Conservation (phyloP, 1,284 basidiomycete genomes). For the Singerocomus rubriflavus region DNA sequence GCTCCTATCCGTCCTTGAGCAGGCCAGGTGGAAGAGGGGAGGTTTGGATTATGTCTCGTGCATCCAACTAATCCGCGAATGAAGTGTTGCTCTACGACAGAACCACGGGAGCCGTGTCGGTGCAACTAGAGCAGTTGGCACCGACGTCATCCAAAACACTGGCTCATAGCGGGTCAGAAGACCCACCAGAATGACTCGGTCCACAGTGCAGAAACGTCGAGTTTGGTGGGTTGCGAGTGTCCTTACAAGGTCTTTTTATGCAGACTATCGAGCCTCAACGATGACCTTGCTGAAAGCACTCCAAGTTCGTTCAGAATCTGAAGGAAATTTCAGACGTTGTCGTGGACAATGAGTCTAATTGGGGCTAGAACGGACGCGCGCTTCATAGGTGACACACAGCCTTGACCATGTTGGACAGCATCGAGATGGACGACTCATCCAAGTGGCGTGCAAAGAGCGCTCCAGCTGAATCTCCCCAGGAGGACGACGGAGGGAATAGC, state of each 20-base stretch:
- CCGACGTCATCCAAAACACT: not conserved
- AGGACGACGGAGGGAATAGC: constrained; percentile 1
- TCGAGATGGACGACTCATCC: constrained; percentile 28
- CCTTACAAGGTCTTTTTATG: too few species aligned
- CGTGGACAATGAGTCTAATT: not conserved
- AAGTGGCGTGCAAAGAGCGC: not conserved
- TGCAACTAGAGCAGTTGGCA: constrained; percentile 29
- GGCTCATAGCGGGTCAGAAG: not conserved
- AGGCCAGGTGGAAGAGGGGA: constrained; percentile 35
- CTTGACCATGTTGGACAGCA: constrained; percentile 18
- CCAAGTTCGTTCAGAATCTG: not conserved
- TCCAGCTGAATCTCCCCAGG: constrained; percentile 4
- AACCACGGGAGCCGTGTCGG: constrained; percentile 43
- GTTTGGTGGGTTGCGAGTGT: not conserved
- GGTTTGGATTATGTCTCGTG: constrained; percentile 29
- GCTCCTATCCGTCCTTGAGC: constrained; percentile 40
- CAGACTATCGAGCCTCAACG: too few species aligned
- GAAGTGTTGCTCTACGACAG: constrained; percentile 32
- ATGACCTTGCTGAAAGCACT: too few species aligned
- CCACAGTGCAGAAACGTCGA: constrained; percentile 27
- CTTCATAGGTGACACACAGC: constrained; percentile 4
- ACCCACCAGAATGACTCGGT: constrained; percentile 42
- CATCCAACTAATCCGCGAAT: constrained; percentile 36
- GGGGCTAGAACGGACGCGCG: not conserved
- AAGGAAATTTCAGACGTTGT: not conserved